Base-by-base conservation (phyloP, 2,329 filamentous ascomycete genomes). In the Thielaviopsis populi region DNA sequence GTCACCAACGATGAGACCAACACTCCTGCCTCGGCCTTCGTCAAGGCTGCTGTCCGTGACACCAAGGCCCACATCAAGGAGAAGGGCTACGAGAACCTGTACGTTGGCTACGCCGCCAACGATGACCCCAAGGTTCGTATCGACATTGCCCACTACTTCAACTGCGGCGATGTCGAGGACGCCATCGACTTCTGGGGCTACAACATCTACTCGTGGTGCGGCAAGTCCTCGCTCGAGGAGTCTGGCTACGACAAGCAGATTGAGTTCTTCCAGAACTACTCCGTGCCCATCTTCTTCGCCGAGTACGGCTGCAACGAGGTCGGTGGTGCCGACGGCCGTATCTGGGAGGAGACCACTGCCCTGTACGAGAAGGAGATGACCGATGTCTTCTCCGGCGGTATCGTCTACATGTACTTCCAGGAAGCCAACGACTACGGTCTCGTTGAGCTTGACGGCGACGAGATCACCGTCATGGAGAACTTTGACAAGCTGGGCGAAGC, bases 191-290 rank as follows among this genome's bases (percentile, higher is more conserved):
- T 95, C 80, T 99, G 91, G 89, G 94, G 94, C 66, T 97, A 97
- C 86, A 99, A 99, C 81, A 96, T 97, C 78, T 99, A 99, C 82
- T 95, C 91, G 62, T 99, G 94, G 94, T 99, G 94, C 74, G 94
- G 92, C 69, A 75, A 91, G 69, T 95, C 89, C 72, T 83, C 79
- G 70, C 94, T 87, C 78, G 72, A 79, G 42, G 72, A 80, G 66
- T 96, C 94, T 2, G 89, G 90, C 63, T 99, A 91, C 77, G 80
- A 86, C 68, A 80, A 84, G 64, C 88, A 92, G 74, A 91, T 91
- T 69, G 75, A 89, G 68, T 92, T 96, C 77, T 99, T 96, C 79
- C 74, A 79, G 66, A 83, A 86, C 73, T 99, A 94, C 81, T 89
- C 89, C 10, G 89, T 97, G 2, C 94, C 94, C 58, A 88, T 91